Evolutionary conservation across 495 filamentous ascomycete genomes (phyloP).

Genomic region (Pyrenula massariospora): DNA sequence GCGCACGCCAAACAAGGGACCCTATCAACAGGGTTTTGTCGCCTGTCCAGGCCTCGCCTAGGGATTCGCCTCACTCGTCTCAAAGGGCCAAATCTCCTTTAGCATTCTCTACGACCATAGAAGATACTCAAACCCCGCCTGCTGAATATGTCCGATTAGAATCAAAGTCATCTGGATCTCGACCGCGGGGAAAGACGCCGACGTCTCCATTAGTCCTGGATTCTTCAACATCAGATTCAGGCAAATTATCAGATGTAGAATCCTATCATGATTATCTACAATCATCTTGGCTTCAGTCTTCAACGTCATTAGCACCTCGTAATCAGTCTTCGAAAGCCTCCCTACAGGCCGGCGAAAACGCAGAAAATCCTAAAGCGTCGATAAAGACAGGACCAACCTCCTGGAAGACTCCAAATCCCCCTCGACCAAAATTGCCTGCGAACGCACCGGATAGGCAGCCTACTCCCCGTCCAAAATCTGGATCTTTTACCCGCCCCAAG

Average conservation of each 20-base stretch:
- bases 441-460: too few relatives aligned
- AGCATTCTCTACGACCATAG: neutral
- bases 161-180: neutral
- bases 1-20: neutral
- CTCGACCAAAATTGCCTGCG: too few relatives aligned
- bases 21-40: neutral
- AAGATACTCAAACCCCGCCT: neutral
- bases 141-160: neutral
- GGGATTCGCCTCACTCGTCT: neutral
- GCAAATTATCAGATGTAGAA: neutral
- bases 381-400: too few relatives aligned
- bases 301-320: neutral
- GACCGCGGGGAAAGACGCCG: neutral
- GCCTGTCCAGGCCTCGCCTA: neutral
- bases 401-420: too few relatives aligned
- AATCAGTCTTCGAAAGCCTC: neutral
- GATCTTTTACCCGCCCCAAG: neutral
- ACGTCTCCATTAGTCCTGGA: neutral
- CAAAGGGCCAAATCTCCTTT: neutral
- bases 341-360: too few relatives aligned
- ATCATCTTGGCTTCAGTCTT: neutral
- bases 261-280: neutral
- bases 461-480: neutral
- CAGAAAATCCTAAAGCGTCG: too few relatives aligned
- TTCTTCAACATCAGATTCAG: neutral